A percentile compares a stretch with the other conserved stretches of the same genome.
Evolutionary conservation across 148 eudicot species (phyloP).

Genomic region (Fagopyrum tataricum): DNA sequence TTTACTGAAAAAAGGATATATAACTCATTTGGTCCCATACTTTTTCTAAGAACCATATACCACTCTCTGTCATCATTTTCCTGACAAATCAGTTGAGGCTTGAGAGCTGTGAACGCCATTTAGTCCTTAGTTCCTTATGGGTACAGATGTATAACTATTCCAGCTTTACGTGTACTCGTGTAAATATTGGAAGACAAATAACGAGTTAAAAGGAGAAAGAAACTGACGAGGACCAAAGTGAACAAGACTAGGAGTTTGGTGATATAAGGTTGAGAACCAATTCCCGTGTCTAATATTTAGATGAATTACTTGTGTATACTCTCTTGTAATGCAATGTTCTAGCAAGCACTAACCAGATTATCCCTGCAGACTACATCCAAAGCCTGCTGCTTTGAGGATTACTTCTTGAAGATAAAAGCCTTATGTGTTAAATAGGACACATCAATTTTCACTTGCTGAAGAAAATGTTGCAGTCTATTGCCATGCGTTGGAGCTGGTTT

Average conservation of each 20-base stretch:
- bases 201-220: background rate
- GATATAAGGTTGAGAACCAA: background rate
- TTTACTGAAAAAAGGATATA: too few species aligned
- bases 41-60: background rate
- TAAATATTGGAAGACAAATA: background rate
- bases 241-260: background rate
- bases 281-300: background rate
- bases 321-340: background rate
- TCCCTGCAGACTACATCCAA: conserved; percentile 1
- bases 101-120: background rate
- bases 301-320: background rate
- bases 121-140: background rate
- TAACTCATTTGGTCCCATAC: too few species aligned
- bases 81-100: background rate
- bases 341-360: background rate
- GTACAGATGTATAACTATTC: background rate
- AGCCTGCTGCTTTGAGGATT: conserved; percentile 5
- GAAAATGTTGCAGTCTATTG: background rate
- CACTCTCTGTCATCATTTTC: background rate
- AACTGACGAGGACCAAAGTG: background rate
- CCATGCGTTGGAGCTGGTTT: background rate
- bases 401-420: conserved; percentile 2
- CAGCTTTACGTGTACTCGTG: background rate
- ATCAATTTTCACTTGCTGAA: background rate
- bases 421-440: background rate